Evolutionary conservation across 176 grass and related monocot genomes (phyloP).

Genomic region (Bolboschoenus planiculmis): DNA sequence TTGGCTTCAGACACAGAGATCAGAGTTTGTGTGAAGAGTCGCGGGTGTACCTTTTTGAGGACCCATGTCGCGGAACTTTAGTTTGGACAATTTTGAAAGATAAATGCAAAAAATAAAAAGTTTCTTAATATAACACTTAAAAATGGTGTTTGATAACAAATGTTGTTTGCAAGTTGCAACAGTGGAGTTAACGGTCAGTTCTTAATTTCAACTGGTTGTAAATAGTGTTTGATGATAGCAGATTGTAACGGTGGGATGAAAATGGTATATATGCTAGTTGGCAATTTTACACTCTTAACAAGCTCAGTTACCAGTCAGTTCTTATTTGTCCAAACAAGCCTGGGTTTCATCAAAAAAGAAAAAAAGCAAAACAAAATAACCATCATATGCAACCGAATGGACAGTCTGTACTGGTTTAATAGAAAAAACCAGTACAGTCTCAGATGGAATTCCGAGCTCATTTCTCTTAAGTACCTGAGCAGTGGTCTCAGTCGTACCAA

Average conservation of each 20-base stretch:
- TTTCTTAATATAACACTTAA: not conserved
- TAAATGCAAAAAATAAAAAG: not conserved
- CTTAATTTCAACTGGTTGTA: too few relatives aligned
- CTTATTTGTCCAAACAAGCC: not conserved
- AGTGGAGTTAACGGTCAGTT: too few relatives aligned
- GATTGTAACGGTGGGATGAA: too few relatives aligned
- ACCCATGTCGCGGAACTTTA: not conserved
- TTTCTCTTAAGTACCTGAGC: constrained; percentile 38
- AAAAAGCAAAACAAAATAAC: not conserved
- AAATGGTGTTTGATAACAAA: not conserved
- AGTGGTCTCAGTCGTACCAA: constrained; percentile 66
- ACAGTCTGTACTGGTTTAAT: not conserved
- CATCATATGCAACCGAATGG: not conserved
- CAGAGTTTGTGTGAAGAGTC: constrained; percentile 61
- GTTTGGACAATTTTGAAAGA: not conserved
- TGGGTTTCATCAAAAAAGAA: not conserved
- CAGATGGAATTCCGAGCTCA: not conserved
- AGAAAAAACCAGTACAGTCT: not conserved
- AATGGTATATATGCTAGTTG: not conserved
- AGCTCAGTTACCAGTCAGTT: not conserved
- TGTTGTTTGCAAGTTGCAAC: not conserved
- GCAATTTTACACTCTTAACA: not conserved
- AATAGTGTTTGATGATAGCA: too few relatives aligned
- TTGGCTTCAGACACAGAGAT: constrained; percentile 64
- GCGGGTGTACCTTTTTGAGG: constrained; percentile 54